These are phyloP conservation scores for Aspergillus calidoustus DNA, from an alignment of 2,329 filamentous ascomycete genomes.

Conservation along the genomic window DNA sequence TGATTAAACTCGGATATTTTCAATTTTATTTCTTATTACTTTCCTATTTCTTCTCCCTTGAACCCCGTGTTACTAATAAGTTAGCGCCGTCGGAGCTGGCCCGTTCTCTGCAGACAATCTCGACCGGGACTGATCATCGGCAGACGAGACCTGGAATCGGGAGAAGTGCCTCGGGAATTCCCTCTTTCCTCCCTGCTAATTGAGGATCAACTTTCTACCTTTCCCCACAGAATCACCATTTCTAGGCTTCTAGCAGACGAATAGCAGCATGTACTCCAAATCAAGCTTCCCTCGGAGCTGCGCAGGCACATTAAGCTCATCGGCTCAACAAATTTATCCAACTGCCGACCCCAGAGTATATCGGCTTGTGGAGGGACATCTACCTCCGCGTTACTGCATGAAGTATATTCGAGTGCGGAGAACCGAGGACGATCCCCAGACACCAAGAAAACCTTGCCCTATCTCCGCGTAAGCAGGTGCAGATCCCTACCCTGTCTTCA, in stretches of 20 bases:
- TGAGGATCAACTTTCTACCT: not conserved
- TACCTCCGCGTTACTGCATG: not conserved
- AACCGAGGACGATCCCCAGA: not conserved
- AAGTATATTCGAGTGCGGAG: constrained; percentile 1
- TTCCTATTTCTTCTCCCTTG: not conserved
- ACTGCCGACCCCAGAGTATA: not conserved
- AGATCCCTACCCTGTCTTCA: not conserved
- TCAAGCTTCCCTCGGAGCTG: not conserved
- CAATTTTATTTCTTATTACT: not conserved
- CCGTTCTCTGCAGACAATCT: not conserved
- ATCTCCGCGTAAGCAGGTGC: not conserved
- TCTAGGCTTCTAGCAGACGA: not conserved
- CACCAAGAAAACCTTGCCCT: not conserved
- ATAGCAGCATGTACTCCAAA: not conserved
- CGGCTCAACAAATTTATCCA: not conserved
- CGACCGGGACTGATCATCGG: constrained; percentile 9
- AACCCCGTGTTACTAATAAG: not conserved
- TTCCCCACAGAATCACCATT: not conserved
- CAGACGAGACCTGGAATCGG: not conserved
- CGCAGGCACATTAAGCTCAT: not conserved
- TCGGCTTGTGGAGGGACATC: not conserved
- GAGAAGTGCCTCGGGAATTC: constrained; percentile 5
- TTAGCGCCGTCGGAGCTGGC: not conserved
- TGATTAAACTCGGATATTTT: not conserved
- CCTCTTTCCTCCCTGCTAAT: not conserved